Evolutionary conservation across 2,329 filamentous ascomycete genomes (phyloP), one percentile per base, ranked within the genome.

Genomic region (Scedosporium apiospermum): DNA sequence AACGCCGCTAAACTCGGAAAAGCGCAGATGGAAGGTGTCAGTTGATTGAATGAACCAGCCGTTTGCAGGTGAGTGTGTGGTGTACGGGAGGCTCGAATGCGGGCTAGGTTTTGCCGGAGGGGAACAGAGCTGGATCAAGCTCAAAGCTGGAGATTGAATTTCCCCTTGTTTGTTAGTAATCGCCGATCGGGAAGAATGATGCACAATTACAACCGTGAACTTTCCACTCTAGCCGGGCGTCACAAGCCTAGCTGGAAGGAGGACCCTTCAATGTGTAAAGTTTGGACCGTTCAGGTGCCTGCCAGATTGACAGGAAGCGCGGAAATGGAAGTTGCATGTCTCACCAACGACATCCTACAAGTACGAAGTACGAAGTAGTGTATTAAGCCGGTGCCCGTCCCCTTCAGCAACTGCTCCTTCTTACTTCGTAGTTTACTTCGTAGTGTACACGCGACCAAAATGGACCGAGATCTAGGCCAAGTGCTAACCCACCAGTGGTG

Each of bases 1-100:
- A 58, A 41, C 9, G 4, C 44, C 61, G 51, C 59, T 53, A 61
- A 53, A 53, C 59, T 49, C 26, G 44, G 59, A 53, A 61, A 51
- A 41, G 55, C 26, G 26, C 55, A 30, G 55, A n/a, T 53, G n/a
- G 21, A 53, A 53, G 49, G 49, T 53, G 49, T 53, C 49, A 53
- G 49, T 53, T 53, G 49, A 53, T 53, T 53, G 49, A 18, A 53
- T 21, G 49, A 34, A 34, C 30, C 30, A 34, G 30, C 30, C 30
- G 30, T 34, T 34, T 34, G 30, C 30, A 34, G 30, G 30, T 34
- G 30, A 34, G 30, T 3, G 30, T 34, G 30, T 34, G 30, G 30
- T 49, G 44, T 34, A 34, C 30, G 30, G 6, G 30, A 34, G 30
- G 30, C 30, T 34, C 30, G 30, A 34, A 34, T 34, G 30, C 9